Conservation (phyloP, 1,284 basidiomycete species). For the Naganishia sp. region DNA sequence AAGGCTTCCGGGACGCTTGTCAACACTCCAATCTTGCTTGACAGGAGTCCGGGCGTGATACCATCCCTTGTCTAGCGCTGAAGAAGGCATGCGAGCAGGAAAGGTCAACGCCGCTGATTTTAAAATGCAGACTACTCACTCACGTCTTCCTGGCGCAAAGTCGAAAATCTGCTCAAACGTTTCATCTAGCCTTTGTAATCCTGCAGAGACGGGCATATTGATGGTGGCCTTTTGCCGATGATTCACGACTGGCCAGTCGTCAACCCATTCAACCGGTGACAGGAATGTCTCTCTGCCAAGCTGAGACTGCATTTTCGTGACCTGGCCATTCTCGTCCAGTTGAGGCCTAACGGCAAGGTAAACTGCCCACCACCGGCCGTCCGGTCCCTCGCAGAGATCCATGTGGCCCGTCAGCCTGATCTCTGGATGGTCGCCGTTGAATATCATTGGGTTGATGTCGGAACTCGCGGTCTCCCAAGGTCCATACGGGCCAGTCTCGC, state of each 20-base stretch:
- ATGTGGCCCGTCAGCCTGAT: slow-evolving; percentile 40
- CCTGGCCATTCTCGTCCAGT: slow-evolving; percentile 2
- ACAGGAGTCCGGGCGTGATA: slow-evolving; percentile 26
- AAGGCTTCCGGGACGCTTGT: slow-evolving; percentile 23
- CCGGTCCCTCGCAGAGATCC: slow-evolving; percentile 37
- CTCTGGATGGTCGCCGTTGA: slow-evolving; percentile 35
- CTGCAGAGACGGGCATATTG: slow-evolving; percentile 8
- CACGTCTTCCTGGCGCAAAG: slow-evolving; percentile 29
- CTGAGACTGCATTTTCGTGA: slow-evolving; percentile 16
- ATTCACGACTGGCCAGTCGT: slow-evolving; percentile 40
- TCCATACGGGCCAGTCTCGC: slow-evolving; percentile 10
- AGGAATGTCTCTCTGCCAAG: slow-evolving; percentile 40
- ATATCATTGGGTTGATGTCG: slow-evolving; percentile 38
- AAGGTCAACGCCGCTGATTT: neutral
- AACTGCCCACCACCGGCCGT: slow-evolving; percentile 39
- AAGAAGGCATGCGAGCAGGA: slow-evolving; percentile 12
- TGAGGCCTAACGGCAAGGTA: slow-evolving; percentile 37
- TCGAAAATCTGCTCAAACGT: slow-evolving; percentile 29
- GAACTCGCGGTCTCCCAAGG: slow-evolving; percentile 31
- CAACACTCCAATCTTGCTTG: slow-evolving; percentile 13
- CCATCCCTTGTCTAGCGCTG: slow-evolving; percentile 28
- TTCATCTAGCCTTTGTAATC: slow-evolving; percentile 23
- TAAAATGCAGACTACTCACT: neutral
- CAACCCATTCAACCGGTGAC: slow-evolving; percentile 36
- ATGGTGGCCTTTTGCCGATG: slow-evolving; percentile 27